phyloP scores from a whole-genome alignment of 495 filamentous ascomycete species.

The Tuber aestivum region DNA sequence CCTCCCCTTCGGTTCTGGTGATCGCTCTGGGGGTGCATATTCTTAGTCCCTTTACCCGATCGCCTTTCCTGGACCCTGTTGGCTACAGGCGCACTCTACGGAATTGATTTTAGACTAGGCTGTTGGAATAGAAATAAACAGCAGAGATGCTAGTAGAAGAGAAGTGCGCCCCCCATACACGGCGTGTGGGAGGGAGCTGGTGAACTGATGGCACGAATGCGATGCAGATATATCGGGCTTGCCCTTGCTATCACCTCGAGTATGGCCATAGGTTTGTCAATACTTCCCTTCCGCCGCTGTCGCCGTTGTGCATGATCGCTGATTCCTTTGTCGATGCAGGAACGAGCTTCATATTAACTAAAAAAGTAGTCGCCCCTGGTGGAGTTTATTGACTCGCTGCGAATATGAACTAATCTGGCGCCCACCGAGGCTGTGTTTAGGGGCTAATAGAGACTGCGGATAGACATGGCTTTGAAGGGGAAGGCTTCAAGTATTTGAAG shows the following conservation, averaged over 20 bases:
- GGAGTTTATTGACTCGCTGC: neutral
- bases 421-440: constrained; percentile 46
- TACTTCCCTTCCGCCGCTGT: constrained; percentile 3
- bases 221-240: constrained; percentile 77
- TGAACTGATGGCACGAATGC: constrained; percentile 45
- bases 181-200: constrained; percentile 10
- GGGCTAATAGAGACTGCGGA: constrained; percentile 85
- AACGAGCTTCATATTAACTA: constrained; percentile 89
- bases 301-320: constrained; percentile 26
- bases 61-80: constrained; percentile 7
- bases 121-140: constrained; percentile 12
- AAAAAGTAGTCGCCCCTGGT: constrained; percentile 57
- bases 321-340: constrained; percentile 48
- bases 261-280: constrained; percentile 77
- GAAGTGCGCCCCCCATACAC: constrained; percentile 58
- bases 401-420: constrained; percentile 7
- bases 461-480: constrained; percentile 90
- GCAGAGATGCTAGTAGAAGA: constrained; percentile 62
- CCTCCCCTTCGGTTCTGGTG: neutral
- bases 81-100: constrained; percentile 19
- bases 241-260: constrained; percentile 84
- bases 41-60: constrained; percentile 12
- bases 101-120: constrained; percentile 18
- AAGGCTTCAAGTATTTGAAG: constrained; percentile 86
- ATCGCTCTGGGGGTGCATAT: constrained; percentile 20